Percentiles rank a stretch among this genome's conserved stretches.
These are phyloP conservation scores for Rhododendron ferrugineum DNA, from an alignment of 148 eudicot genomes.

Conservation along the genomic window DNA sequence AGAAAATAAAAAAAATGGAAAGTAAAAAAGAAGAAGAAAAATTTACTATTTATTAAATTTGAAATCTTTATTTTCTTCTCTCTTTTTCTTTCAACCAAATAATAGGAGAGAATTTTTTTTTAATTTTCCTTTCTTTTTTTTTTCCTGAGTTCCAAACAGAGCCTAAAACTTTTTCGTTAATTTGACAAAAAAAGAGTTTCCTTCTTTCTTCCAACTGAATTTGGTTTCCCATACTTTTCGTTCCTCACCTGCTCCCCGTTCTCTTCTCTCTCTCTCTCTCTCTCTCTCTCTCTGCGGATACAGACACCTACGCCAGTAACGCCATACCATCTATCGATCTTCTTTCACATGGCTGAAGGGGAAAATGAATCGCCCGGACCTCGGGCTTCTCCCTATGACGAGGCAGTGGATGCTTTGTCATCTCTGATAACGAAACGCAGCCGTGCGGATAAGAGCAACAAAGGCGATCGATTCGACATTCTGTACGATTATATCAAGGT, in stretches of 20 bases:
- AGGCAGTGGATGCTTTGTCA: constrained; percentile 77
- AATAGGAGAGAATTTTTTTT: no score
- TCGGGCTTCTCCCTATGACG: constrained; percentile 48
- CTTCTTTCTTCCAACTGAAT: no score
- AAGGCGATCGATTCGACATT: constrained; percentile 70
- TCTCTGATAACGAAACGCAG: constrained; percentile 75
- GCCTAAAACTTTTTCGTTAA: no score
- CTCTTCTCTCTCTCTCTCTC: neutral
- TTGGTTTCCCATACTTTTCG: neutral
- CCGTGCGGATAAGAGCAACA: constrained; percentile 73
- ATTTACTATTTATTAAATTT: no score
- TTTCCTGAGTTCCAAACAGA: no score
- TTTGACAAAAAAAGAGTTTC: no score
- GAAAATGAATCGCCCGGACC: constrained; percentile 21
- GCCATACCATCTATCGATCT: neutral
- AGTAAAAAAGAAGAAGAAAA: no score
- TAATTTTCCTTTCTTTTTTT: no score
- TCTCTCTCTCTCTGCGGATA: neutral
- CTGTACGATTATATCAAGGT: constrained; percentile 79
- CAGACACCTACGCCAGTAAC: neutral
- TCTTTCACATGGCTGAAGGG: constrained; percentile 21
- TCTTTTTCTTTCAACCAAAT: no score
- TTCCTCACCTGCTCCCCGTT: neutral
- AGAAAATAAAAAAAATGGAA: no score
- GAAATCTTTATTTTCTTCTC: no score